These are phyloP conservation scores for Diaporthe ampelina DNA, from an alignment of 2,329 filamentous ascomycete species.

Conservation along the genomic window DNA sequence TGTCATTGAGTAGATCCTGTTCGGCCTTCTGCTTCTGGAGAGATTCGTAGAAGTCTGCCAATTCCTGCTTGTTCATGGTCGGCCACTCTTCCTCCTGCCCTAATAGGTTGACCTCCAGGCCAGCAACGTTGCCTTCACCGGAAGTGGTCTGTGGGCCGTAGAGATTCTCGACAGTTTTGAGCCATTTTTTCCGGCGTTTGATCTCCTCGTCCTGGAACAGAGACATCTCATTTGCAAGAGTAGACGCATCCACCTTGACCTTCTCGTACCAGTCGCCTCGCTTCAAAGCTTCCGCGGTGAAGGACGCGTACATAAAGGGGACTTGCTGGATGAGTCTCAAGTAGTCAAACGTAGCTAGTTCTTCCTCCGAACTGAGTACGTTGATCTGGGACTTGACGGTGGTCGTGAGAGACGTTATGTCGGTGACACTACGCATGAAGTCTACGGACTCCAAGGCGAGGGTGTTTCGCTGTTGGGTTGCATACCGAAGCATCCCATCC, in stretches of 20 bases:
- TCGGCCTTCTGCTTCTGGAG: conserved; percentile 77
- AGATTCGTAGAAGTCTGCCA: conserved; percentile 79
- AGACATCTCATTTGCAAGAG: conserved; percentile 92
- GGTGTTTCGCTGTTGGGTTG: conserved; percentile 76
- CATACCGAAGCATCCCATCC: conserved; percentile 71
- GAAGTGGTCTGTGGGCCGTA: conserved; percentile 74
- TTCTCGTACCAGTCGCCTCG: conserved; percentile 94
- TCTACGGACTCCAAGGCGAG: conserved; percentile 75
- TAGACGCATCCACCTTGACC: conserved; percentile 87
- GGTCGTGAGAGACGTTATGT: conserved; percentile 81
- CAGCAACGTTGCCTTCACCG: conserved; percentile 77
- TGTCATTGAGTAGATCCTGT: conserved; percentile 75
- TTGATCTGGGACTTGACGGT: conserved; percentile 80
- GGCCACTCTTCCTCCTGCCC: conserved; percentile 89
- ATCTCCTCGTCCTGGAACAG: conserved; percentile 93
- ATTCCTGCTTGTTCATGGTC: conserved; percentile 78
- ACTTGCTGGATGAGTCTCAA: conserved; percentile 85
- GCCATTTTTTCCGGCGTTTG: conserved; percentile 89
- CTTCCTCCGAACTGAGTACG: conserved; percentile 79
- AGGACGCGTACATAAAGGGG: conserved; percentile 90
- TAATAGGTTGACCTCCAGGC: conserved; percentile 87
- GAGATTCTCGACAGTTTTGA: conserved; percentile 84
- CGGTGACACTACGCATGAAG: conserved; percentile 86
- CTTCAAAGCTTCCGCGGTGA: conserved; percentile 86
- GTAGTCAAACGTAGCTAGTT: conserved; percentile 84